Conservation (phyloP, 345 rosid genomes). For the Linum trigynum region DNA sequence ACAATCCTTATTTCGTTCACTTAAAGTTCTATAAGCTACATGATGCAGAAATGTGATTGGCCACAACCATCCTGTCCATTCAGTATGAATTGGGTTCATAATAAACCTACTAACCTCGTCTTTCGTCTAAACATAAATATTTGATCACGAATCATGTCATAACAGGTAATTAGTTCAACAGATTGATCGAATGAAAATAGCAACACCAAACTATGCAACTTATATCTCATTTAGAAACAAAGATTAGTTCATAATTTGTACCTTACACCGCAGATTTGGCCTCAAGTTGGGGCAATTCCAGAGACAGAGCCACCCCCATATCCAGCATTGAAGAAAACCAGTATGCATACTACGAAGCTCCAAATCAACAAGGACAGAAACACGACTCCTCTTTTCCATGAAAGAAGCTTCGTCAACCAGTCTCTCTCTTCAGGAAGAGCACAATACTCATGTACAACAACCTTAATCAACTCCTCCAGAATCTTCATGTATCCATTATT, state of each 20-base stretch:
- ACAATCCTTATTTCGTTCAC: no score
- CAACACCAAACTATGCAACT: neutral
- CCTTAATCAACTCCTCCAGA: conserved; percentile 23
- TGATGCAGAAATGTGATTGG: no score
- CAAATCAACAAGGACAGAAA: conserved; percentile 20
- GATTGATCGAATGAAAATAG: neutral
- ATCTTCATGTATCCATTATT: conserved; percentile 26
- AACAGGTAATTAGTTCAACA: neutral
- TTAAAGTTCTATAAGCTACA: no score
- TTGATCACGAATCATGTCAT: neutral
- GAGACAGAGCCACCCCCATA: neutral
- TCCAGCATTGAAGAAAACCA: conserved; percentile 14
- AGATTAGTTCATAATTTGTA: neutral
- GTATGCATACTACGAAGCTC: conserved; percentile 7
- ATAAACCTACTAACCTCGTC: neutral
- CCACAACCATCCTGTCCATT: no score
- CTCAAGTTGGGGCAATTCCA: conserved; percentile 21
- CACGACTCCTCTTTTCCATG: conserved; percentile 7
- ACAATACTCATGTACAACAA: conserved; percentile 13
- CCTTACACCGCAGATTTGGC: neutral
- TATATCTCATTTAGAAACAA: neutral
- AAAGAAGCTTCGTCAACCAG: conserved; percentile 8
- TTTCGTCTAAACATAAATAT: neutral
- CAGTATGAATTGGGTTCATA: neutral
- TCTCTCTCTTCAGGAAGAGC: conserved; percentile 24